Base-by-base conservation (phyloP, 805 yeast species). In the Saccharomycopsis sp. region DNA sequence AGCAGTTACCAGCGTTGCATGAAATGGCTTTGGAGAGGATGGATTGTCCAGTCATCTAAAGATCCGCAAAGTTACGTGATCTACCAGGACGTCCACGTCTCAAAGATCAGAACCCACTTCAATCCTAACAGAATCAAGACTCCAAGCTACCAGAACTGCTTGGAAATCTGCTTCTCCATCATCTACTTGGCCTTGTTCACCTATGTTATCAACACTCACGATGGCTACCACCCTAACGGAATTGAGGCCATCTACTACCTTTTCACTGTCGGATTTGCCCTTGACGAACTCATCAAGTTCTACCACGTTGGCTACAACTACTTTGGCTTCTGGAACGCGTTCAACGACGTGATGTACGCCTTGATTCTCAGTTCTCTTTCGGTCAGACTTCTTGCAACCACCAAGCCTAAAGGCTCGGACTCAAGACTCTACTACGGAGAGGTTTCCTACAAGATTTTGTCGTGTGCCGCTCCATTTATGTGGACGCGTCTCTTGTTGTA, bases 1-100 rank as follows among this genome's bases (percentile, higher is more conserved):
- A 73, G 85, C 4, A 96, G 96, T 0, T 90, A 82, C 69, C 96
- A 89, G 70, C 74, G 96, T 55, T 88, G 96, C 71, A 79, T 89
- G 66, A 83, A 85, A 64, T 89, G 96, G 96, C 70, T 89, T 54
- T 89, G 97, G 97, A 75, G 91, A 57, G 97, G 97, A 34, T 88
- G 96, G 95, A 87, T 89, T 61, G 77, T 87, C 54, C 96, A 89
- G 70, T 79, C 86, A 21, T 79, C 83, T 9, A 70, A 69, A 12
- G 89, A 88, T 66, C 89, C 92, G 3, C 77, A 80, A 21, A 81
- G 83, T n/a, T 89, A 85, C 64, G 83, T 81, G 21, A 67, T 84
- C 57, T 88, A 85, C 68, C 79, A 77, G 60, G 83, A 82, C 0
- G 79, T 83, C 14, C 75, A 82, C 0, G 80, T 83, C 23, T 72